Evolutionary conservation across 2,329 filamentous ascomycete species (phyloP).

Genomic region (Incumbomyces delicatus): DNA sequence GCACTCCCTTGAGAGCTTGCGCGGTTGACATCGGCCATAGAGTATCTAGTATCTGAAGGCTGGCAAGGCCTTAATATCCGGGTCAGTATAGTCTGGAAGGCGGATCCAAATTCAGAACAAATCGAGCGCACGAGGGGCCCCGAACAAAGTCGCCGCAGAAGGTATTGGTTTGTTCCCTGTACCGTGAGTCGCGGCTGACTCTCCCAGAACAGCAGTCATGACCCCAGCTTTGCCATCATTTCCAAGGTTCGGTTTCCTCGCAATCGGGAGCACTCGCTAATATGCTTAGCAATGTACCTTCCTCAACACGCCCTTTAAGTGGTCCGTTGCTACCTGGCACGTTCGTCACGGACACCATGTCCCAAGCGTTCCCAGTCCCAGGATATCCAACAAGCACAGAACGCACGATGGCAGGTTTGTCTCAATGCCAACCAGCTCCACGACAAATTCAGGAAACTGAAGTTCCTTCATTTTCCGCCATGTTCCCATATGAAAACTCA

Average conservation of each 20-base stretch:
- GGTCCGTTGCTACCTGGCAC: not conserved
- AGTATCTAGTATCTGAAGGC: slow-evolving; percentile 6
- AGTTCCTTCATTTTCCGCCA: not conserved
- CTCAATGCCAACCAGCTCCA: not conserved
- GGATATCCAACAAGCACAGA: not conserved
- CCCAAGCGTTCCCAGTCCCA: not conserved
- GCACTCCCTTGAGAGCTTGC: not conserved
- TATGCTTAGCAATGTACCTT: not conserved
- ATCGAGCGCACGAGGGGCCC: slow-evolving; percentile 4
- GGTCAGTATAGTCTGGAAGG: slow-evolving; percentile 5
- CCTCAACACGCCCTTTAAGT: not conserved
- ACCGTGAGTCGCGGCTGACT: no score
- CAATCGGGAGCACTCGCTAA: no score
- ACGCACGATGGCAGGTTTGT: no score
- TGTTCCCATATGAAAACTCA: not conserved
- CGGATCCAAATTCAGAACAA: slow-evolving; percentile 3
- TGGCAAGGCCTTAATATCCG: slow-evolving; percentile 4
- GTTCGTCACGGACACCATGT: not conserved
- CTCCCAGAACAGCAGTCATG: not conserved
- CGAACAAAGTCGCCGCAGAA: slow-evolving; percentile 5
- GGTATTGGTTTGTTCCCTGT: not conserved
- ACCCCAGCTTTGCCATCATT: not conserved
- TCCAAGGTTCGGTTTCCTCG: not conserved
- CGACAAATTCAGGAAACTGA: not conserved
- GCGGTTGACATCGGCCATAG: not conserved